Percentiles rank a stretch among this genome's conserved stretches.
Conservation (phyloP, 208 protist genomes). For the Acanthamoeba triangularis region DNA sequence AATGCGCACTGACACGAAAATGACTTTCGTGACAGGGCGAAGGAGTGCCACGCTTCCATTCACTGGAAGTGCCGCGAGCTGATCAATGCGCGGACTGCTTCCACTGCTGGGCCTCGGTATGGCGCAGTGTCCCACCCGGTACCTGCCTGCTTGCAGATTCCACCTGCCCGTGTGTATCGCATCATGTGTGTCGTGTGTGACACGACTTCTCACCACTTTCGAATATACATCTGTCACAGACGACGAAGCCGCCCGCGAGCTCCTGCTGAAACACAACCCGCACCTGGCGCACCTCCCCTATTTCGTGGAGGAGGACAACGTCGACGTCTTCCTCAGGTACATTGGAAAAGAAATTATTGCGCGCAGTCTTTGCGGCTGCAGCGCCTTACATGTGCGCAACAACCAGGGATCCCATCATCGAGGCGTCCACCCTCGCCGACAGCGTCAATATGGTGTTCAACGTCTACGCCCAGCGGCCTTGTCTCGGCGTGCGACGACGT, state of each 20-base stretch:
- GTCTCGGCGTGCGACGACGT: background rate
- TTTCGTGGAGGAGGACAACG: background rate
- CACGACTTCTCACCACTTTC: too few relatives aligned
- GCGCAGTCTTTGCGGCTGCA: background rate
- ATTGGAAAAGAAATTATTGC: background rate
- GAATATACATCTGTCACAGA: too few relatives aligned
- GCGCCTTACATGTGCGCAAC: background rate
- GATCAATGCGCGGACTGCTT: background rate
- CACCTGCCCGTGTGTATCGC: background rate
- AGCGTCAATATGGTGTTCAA: background rate
- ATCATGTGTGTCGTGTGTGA: too few relatives aligned
- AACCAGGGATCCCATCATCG: background rate
- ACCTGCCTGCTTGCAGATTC: background rate
- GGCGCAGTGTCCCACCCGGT: background rate
- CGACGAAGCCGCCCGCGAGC: background rate
- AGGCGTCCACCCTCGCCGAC: background rate
- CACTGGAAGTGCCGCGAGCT: background rate
- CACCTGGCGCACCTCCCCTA: background rate
- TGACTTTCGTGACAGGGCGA: background rate
- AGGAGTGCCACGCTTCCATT: constrained; percentile 3
- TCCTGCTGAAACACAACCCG: background rate
- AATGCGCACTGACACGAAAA: too few relatives aligned
- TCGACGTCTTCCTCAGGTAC: constrained; percentile 22
- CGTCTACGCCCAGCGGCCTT: background rate
- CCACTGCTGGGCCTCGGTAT: background rate